Evolutionary conservation across 164 flowering plant species (phyloP), one percentile per base, ranked within the genome.

Genomic region (Protea cynaroides): DNA sequence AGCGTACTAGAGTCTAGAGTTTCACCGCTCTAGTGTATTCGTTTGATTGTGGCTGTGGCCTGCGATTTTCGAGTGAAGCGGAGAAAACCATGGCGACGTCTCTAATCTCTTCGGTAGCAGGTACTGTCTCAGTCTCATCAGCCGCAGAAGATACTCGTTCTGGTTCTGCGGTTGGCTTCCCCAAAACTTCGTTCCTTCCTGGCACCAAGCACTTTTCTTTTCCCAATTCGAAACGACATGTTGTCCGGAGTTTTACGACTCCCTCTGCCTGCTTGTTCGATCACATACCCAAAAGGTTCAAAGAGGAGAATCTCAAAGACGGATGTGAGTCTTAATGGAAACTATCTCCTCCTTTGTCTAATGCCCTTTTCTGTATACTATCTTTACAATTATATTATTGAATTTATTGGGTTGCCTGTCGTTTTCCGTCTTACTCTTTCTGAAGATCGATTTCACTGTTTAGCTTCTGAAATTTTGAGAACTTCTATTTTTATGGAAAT

Each of bases 231-330:
- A 65, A 44, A 18, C 65, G 56, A 25, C 68, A 8, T 36, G 3
- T 56, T 11, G 37, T 50, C 36, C 68, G 75, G 17, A 71, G 78
- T 67, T 73, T 75, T 24, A 65, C 60, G 72, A 68, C 82, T 22
- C 69, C 61, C 11, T 74, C 82, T 21, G 70, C 73, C n/a, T 71
- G 57, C 22, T 72, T 79, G 11, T 59, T 77, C 36, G 83, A 83
- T 65, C 80, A 84, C 63, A 82, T 92, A 21, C 98, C 98, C 50
- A 85, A 84, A 64, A 83, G 80, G 75, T 92, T 92, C 78, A 73
- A 89, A 49, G 76, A 79, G 70, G 96, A 84, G 66, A 90, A 92
- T 71, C 88, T 92, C 62, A 78, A 80, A 60, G 96, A 88, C 29
- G 96, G 96, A 72, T 73, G 98, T 90, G 56, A 79, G 85, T 82